These are phyloP conservation scores for Fraxinus greggii DNA, from an alignment of 305 asterid species.

Conservation along the genomic window DNA sequence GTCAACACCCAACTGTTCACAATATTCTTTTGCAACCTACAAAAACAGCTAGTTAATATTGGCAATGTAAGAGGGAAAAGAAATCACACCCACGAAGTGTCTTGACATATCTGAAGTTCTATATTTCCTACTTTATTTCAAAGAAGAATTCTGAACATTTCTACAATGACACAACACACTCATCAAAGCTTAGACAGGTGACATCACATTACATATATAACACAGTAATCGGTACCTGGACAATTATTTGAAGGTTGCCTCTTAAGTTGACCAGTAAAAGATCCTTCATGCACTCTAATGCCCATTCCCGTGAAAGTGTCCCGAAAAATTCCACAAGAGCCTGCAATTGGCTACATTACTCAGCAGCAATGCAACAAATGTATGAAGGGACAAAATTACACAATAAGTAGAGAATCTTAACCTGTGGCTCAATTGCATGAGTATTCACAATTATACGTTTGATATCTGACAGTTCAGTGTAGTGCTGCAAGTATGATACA, in stretches of 20 bases:
- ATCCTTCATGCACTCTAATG: constrained; percentile 98
- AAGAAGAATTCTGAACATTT: neutral
- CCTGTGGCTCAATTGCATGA: constrained; percentile 99
- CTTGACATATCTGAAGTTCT: neutral
- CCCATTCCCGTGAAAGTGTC: constrained; percentile 93
- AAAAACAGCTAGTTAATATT: constrained; percentile 19
- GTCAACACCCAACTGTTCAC: constrained; percentile 96
- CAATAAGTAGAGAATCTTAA: constrained; percentile 24
- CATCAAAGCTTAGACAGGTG: neutral
- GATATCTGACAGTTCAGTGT: constrained; percentile 84
- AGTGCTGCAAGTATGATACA: constrained; percentile 64
- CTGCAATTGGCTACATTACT: constrained; percentile 43
- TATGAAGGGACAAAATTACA: neutral
- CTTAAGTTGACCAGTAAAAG: constrained; percentile 89
- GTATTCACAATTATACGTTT: constrained; percentile 98
- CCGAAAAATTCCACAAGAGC: constrained; percentile 95
- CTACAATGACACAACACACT: constrained; percentile 7
- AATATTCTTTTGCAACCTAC: constrained; percentile 95
- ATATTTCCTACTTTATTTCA: constrained; percentile 9
- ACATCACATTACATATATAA: neutral
- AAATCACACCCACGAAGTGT: neutral
- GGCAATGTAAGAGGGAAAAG: constrained; percentile 3
- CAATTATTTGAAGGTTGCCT: constrained; percentile 99
- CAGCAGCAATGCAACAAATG: constrained; percentile 23
- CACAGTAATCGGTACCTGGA: constrained; percentile 60